Base-by-base conservation (phyloP, 306 rosid genomes). In the Erythrophleum fordii region DNA sequence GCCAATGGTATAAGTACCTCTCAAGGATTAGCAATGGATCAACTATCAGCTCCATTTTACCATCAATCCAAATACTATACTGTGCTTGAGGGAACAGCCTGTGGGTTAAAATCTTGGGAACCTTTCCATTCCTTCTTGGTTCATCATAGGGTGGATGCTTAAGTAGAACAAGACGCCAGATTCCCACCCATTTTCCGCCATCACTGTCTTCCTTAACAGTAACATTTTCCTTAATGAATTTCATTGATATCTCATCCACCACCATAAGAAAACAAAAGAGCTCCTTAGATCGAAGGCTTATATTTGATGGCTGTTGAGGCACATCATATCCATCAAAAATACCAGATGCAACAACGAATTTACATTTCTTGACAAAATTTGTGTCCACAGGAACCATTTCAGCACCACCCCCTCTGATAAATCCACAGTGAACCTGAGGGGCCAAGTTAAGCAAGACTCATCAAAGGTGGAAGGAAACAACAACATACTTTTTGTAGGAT, bases 11-110 rank as follows among this genome's bases (percentile, higher is more conserved):
- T 52, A 49, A 58, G 69, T 72, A 95, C 99, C 98, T 93, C 85
- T 95, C 99, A 66, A 95, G 94, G 37, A 93, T 92, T 75, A 83
- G 96, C 89, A 95, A 75, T 20, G 99, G 98, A 86, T 95, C 99
- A 59, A 93, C 98, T 42, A 95, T 76, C 73, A 93, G 89, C 92
- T 93, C 99, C 99, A 95, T 95, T 89, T 95, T 95, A 80, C 97
- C 99, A 88, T 95, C 99, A 26, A 95, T 92, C 99, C 99, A 95
- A 70, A 95, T 93, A 85, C 98, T 93, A 82, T 95, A 93, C 75
- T 87, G 99, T 64, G 98, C 93, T 69, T 90, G 88, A 80, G 99
- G 97, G 87, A 89, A 95, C 69, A 95, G 75, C 58, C 97, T 89
- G 83, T 95, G 99, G 52, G 95, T 93, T 88, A 95, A 28, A 70